Base-by-base conservation (phyloP, 495 filamentous ascomycete genomes). In the Xylaria grammica region DNA sequence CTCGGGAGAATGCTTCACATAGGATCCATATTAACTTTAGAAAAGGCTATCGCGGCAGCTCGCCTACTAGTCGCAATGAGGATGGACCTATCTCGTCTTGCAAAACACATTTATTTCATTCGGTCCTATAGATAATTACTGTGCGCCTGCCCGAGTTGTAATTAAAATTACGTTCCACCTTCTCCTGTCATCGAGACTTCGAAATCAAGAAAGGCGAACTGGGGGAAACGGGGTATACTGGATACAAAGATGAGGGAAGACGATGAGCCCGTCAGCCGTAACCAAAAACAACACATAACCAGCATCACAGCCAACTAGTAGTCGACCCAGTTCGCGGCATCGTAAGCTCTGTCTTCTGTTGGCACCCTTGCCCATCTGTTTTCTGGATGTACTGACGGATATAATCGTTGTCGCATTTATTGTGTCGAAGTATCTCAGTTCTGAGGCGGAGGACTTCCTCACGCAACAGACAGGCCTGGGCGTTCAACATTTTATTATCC, bases 301-400 rank as follows among this genome's bases (percentile, higher is more conserved):
- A 36, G 11, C 11, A 5, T 11, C 5, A 36, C 13, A 8, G 26
- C 29, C 19, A 17, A 24, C 4, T 13, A n/a, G 19, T 8, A 48
- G 40, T 40, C 56, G 56, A 8, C 10, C 17, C 27, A 22, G 11
- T 19, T 32, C 6, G 42, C 27, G 10, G 19, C 10, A 13, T 10
- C 10, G 42, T 27, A 9, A 36, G 17, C 10, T n/a, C 1, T 13
- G 19, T 48, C 15, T 32, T 36, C 42, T 2, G 15, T 13, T 19
- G 44, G 42, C n/a, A 15, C 27, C 19, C 17, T 26, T 48, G 42
- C 29, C 15, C n/a, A 17, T 40, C 40, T 3, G 27, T 15, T 19
- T 11, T 59, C n/a, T 42, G 56, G n/a, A 59, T 59, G 10, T 59
- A 59, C 17, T 20, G 56, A 8, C 44, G 22, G 56, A 59, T 59